These are phyloP conservation scores for Ceratobasidium sp. DNA, from an alignment of 1,284 basidiomycete species.

Conservation along the genomic window DNA sequence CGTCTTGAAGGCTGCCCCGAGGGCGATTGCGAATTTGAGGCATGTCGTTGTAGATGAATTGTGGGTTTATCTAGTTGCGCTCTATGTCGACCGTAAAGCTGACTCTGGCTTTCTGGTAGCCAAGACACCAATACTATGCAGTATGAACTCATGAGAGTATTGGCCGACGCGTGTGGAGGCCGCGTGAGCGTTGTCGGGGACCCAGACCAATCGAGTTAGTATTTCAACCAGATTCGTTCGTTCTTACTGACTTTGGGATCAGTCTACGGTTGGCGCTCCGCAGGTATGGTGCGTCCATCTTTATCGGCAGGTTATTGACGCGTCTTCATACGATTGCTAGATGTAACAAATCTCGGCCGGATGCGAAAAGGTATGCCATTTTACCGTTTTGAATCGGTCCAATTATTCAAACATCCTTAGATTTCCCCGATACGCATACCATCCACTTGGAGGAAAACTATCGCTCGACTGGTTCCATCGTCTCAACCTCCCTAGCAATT, in stretches of 20 bases:
- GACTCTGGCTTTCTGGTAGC: constrained; percentile 57
- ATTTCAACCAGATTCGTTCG: neutral
- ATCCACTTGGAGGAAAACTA: constrained; percentile 91
- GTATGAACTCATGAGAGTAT: constrained; percentile 84
- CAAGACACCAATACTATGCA: constrained; percentile 92
- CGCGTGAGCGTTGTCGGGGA: constrained; percentile 90
- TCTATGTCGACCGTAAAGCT: neutral
- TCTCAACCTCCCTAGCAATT: constrained; percentile 81
- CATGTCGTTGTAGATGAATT: constrained; percentile 94
- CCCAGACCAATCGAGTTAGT: constrained; percentile 88
- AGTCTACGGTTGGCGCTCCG: constrained; percentile 92
- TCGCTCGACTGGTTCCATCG: constrained; percentile 83
- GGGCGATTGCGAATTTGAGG: constrained; percentile 71
- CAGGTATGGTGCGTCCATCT: constrained; percentile 56
- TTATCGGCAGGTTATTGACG: neutral
- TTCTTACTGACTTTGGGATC: constrained; percentile 6
- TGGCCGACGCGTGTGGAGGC: constrained; percentile 65
- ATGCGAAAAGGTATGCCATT: constrained; percentile 73
- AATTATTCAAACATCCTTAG: constrained; percentile 57
- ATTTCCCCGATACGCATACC: constrained; percentile 74
- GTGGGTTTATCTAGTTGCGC: constrained; percentile 59
- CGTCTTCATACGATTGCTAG: constrained; percentile 54
- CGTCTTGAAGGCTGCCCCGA: constrained; percentile 71
- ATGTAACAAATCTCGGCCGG: constrained; percentile 80
- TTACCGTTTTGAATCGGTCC: neutral